Conservation (phyloP, 176 grass and related monocot genomes). For the Typha latifolia region DNA sequence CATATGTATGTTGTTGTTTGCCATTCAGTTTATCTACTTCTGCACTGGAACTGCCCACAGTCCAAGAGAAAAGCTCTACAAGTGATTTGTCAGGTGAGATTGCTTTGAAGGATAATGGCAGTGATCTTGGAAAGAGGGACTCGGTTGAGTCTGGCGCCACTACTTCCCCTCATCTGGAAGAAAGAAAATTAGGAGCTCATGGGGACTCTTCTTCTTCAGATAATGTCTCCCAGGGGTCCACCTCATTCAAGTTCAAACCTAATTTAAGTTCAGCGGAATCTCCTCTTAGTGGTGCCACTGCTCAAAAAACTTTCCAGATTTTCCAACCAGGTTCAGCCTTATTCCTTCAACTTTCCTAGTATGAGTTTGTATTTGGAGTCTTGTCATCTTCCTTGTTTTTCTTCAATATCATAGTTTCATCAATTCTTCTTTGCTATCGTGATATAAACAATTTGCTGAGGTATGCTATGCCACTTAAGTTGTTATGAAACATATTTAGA, state of each 20-base stretch:
- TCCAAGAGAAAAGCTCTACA: constrained; percentile 7
- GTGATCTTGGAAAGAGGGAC: constrained; percentile 30
- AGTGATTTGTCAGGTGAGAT: constrained; percentile 31
- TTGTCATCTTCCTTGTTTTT: no score
- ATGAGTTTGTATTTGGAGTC: no score
- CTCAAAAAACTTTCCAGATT: constrained; percentile 25
- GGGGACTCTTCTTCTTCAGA: constrained; percentile 40
- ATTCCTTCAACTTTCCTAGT: constrained; percentile 3
- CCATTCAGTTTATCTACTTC: background rate
- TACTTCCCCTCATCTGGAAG: constrained; percentile 15
- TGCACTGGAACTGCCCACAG: background rate
- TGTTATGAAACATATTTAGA: no score
- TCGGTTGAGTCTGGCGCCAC: constrained; percentile 18
- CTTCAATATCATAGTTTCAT: no score
- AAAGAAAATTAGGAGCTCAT: constrained; percentile 18
- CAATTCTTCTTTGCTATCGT: no score
- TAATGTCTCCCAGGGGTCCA: constrained; percentile 18
- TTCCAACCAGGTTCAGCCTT: constrained; percentile 39
- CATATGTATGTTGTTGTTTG: background rate
- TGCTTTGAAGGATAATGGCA: constrained; percentile 31
- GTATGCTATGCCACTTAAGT: no score
- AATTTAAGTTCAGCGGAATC: constrained; percentile 36
- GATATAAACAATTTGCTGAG: no score
- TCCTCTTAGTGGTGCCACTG: constrained; percentile 25
- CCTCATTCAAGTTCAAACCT: constrained; percentile 9